Evolutionary conservation across 257 asterid genomes (phyloP).

Genomic region (Rauvolfia tetraphylla): DNA sequence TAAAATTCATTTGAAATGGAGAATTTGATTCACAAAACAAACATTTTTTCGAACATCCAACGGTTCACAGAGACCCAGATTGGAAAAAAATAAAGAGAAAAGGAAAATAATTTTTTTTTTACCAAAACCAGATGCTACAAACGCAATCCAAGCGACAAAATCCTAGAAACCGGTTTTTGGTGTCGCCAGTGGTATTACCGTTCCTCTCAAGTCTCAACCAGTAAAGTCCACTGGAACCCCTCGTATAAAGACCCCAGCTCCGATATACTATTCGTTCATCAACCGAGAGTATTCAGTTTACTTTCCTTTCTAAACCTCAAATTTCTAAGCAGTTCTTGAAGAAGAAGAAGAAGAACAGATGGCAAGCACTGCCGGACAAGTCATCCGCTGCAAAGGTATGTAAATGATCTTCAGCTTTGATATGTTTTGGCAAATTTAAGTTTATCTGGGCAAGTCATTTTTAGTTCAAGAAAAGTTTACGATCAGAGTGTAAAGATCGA

Average conservation of each 20-base stretch:
- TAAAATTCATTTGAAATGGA: no score
- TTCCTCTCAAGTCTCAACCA: no score
- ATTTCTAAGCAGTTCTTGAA: not conserved
- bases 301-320: not conserved
- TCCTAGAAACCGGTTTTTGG: not conserved
- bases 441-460: not conserved
- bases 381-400: slow-evolving; percentile 66
- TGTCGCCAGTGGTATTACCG: not conserved
- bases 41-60: no score
- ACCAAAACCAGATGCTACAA: not conserved
- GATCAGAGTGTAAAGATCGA: not conserved
- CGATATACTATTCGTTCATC: not conserved
- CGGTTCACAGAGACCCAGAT: no score
- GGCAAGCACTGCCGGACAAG: slow-evolving; percentile 53
- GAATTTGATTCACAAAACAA: no score
- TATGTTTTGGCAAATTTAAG: not conserved
- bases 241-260: not conserved
- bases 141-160: not conserved
- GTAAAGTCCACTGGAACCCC: not conserved
- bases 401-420: not conserved
- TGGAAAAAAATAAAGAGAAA: no score
- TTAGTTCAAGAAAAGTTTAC: not conserved
- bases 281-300: no score
- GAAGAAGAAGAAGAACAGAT: slow-evolving; percentile 22
- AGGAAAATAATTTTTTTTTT: no score